Percentiles rank a stretch among this genome's conserved stretches.
These are phyloP conservation scores for Thielaviopsis populi DNA, from an alignment of 2,329 filamentous ascomycete species.

Conservation along the genomic window DNA sequence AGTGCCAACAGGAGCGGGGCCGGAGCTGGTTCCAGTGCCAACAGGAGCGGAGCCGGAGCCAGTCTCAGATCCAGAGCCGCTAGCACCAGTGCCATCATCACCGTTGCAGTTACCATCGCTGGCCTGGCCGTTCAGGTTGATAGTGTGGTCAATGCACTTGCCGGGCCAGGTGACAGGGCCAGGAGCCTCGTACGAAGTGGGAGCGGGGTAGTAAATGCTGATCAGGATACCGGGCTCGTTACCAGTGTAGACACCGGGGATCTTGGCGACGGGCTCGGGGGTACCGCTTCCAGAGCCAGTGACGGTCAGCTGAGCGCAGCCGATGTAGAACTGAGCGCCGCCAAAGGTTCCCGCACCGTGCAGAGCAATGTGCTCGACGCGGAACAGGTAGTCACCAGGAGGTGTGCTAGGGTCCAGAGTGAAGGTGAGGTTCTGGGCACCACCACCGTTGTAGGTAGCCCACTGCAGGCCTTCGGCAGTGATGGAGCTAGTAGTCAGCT, in stretches of 20 bases:
- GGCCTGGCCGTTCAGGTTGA: constrained; percentile 24
- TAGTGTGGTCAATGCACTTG: constrained; percentile 26
- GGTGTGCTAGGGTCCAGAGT: constrained; percentile 31
- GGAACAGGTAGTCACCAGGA: constrained; percentile 34
- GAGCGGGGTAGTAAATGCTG: constrained; percentile 29
- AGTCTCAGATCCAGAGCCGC: neutral
- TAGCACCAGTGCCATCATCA: constrained; percentile 16
- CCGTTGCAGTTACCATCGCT: constrained; percentile 26
- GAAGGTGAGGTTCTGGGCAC: constrained; percentile 24
- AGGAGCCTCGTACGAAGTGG: constrained; percentile 23
- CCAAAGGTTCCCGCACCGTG: constrained; percentile 28
- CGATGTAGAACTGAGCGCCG: constrained; percentile 34
- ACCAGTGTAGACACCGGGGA: constrained; percentile 27
- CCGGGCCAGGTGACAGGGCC: constrained; percentile 23
- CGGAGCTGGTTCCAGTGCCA: neutral
- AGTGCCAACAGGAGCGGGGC: too few species aligned
- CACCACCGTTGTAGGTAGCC: constrained; percentile 13
- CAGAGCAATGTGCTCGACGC: constrained; percentile 34
- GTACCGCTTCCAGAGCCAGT: constrained; percentile 29
- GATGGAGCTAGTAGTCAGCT: constrained; percentile 18
- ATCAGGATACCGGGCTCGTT: constrained; percentile 28
- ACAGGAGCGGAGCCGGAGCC: neutral
- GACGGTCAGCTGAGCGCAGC: constrained; percentile 25
- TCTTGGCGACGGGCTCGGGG: constrained; percentile 25
- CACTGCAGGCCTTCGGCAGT: constrained; percentile 16